A percentile compares a stretch with the other conserved stretches of the same genome.
Conservation (phyloP, 768 basidiomycete genomes). For the Lyophyllum semitale region DNA sequence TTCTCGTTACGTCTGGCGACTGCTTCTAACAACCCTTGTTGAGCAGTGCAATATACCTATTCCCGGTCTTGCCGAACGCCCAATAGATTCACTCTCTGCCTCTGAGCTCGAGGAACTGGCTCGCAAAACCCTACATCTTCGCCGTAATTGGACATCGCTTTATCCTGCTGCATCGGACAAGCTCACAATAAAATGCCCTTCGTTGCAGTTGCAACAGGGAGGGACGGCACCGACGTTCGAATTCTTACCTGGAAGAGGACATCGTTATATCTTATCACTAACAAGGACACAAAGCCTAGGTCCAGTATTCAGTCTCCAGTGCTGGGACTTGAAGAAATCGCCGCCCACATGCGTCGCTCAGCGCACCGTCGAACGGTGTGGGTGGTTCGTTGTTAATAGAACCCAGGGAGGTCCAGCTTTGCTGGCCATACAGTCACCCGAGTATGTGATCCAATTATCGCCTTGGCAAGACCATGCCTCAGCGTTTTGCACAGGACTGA, state of each 20-base stretch:
- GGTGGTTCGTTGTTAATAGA: constrained; percentile 50
- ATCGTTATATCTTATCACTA: constrained; percentile 50
- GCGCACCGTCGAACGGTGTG: constrained; percentile 34
- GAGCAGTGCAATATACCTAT: constrained; percentile 46
- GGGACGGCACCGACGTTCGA: constrained; percentile 39
- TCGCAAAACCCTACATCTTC: constrained; percentile 40
- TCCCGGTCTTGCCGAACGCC: constrained; percentile 34
- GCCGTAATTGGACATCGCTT: constrained; percentile 50
- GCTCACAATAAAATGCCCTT: constrained; percentile 19
- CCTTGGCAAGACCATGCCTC: not conserved
- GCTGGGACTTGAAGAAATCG: constrained; percentile 51
- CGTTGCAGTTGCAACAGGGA: constrained; percentile 29
- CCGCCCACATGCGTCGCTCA: constrained; percentile 44
- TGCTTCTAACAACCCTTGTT: constrained; percentile 43
- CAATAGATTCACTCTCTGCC: constrained; percentile 37
- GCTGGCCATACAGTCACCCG: constrained; percentile 44
- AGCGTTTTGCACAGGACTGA: constrained; percentile 35
- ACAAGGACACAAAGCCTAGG: constrained; percentile 22
- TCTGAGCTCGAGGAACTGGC: constrained; percentile 46
- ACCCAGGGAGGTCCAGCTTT: constrained; percentile 31
- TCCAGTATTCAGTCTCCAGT: constrained; percentile 43
- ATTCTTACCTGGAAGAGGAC: constrained; percentile 45
- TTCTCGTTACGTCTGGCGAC: constrained; percentile 52
- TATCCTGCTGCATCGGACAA: constrained; percentile 32
- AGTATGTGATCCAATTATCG: constrained; percentile 26